Base-by-base conservation (phyloP, 805 yeast species). In the Ogataea allantospora region DNA sequence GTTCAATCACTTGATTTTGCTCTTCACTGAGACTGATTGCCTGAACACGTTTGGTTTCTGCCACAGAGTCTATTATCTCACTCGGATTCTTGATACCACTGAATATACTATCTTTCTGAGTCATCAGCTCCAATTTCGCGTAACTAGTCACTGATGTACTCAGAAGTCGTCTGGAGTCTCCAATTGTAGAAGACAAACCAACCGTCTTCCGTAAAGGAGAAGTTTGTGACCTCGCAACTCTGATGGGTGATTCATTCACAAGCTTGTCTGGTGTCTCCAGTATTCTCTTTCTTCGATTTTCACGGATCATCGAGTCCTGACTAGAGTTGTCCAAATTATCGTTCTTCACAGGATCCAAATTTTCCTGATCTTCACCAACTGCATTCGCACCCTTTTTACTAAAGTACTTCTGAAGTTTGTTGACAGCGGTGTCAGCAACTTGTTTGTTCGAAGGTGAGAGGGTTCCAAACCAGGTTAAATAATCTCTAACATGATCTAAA, bases 1-100 rank as follows among this genome's bases (percentile, higher is more conserved):
- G 61, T 7, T 78, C 74, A 8, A 86, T 69, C 15, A 93, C 78
- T 33, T 71, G 63, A 40, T 73, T 71, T 54, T 85, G 95, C 53
- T 85, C 93, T 15, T 69, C 69, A 47, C 78, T 72, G 7, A 77
- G 53, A 46, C 54, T 53, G 54, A 58, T 44, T 4, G 62, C 53
- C 33, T 52, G 55, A 9, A 50, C 57, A 3, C 23, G 37, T 32
- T 51, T 51, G 6, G 15, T 35, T 18, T 22, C 30, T 27, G 27
- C 15, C 18, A 17, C 12, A 19, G 10, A 18, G 14, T 27, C 25
- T 9, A 11, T 13, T 13, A 13, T 24, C 18, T 21, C 31, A 12
- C 28, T 35, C 10, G 34, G 39, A 20, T 30, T 15, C 16, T 16
- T 19, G 7, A 27, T 21, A 12, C 18, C 37, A 16, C 31, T 29